Evolutionary conservation across 768 basidiomycete genomes (phyloP).

Genomic region (Russula emetica): DNA sequence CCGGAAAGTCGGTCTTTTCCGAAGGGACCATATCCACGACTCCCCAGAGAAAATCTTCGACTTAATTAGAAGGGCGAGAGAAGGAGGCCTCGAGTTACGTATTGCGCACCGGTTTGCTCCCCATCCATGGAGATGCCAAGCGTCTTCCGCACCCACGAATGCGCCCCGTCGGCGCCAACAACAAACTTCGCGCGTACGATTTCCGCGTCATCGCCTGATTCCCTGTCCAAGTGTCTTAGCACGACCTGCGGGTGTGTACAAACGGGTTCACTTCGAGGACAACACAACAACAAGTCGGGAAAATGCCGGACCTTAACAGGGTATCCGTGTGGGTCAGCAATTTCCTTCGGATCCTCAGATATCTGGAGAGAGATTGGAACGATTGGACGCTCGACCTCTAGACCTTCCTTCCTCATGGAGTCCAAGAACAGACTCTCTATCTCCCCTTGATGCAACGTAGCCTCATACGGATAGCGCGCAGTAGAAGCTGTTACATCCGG

Average conservation of each 20-base stretch:
- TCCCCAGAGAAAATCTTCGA: constrained; percentile 73
- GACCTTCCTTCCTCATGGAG: constrained; percentile 45
- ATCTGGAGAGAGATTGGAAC: constrained; percentile 48
- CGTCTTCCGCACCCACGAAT: constrained; percentile 75
- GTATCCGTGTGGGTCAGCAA: constrained; percentile 28
- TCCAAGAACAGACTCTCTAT: constrained; percentile 53
- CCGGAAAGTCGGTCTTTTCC: constrained; percentile 48
- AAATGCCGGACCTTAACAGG: constrained; percentile 34
- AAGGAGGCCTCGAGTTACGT: not conserved
- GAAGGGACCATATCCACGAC: constrained; percentile 57
- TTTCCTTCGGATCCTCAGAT: constrained; percentile 39
- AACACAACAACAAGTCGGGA: not conserved
- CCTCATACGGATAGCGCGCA: constrained; percentile 72
- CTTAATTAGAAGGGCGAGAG: not conserved
- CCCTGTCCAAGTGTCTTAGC: constrained; percentile 40
- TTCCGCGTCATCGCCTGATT: constrained; percentile 44
- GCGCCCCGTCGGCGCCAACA: constrained; percentile 75
- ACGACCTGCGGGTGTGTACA: constrained; percentile 41
- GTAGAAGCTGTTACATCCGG: constrained; percentile 57
- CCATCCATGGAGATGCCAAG: constrained; percentile 70
- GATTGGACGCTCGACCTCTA: constrained; percentile 50
- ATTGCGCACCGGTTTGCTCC: constrained; percentile 50
- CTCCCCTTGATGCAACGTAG: constrained; percentile 60
- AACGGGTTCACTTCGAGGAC: not conserved
- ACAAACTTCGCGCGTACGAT: constrained; percentile 68